A percentile compares a stretch with the other conserved stretches of the same genome.
phyloP scores from a whole-genome alignment of 2,329 filamentous ascomycete genomes.

The Paradendryphiella salina region DNA sequence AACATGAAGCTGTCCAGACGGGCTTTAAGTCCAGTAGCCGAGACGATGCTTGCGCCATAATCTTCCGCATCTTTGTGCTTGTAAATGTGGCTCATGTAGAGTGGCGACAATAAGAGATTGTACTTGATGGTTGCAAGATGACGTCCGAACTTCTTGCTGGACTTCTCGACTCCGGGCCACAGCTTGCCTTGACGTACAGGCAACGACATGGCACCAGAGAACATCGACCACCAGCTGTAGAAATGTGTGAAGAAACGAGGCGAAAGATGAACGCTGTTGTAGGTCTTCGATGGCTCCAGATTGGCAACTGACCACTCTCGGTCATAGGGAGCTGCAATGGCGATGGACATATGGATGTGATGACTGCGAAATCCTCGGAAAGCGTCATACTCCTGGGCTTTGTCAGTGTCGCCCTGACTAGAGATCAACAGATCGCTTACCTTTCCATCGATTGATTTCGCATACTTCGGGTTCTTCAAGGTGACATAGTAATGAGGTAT shows the following conservation, averaged over 20 bases:
- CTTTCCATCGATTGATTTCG: conserved; percentile 60
- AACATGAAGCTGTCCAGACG: conserved; percentile 96
- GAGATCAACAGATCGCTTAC: conserved; percentile 14
- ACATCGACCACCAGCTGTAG: conserved; percentile 96
- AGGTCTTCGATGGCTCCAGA: conserved; percentile 78
- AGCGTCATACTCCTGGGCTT: conserved; percentile 74
- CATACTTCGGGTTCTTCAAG: conserved; percentile 76
- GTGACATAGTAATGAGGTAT: conserved; percentile 90
- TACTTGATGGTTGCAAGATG: conserved; percentile 99
- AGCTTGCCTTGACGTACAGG: conserved; percentile 89
- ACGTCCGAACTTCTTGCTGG: conserved; percentile 96
- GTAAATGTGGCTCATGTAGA: conserved; percentile 96
- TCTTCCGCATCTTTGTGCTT: conserved; percentile 97
- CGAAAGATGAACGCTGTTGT: conserved; percentile 93
- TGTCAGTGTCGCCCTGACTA: conserved; percentile 20
- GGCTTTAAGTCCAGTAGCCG: conserved; percentile 94
- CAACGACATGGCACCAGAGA: conserved; percentile 90
- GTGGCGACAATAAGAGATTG: conserved; percentile 84
- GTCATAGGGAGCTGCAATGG: conserved; percentile 82
- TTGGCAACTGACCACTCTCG: conserved; percentile 82
- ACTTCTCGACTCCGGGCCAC: conserved; percentile 92
- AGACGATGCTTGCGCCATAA: conserved; percentile 74
- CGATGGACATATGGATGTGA: conserved; percentile 93
- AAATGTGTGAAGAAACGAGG: conserved; percentile 98
- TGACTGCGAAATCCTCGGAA: conserved; percentile 95